Conservation (phyloP, 208 protist species). For the Acanthamoeba polyphaga region DNA sequence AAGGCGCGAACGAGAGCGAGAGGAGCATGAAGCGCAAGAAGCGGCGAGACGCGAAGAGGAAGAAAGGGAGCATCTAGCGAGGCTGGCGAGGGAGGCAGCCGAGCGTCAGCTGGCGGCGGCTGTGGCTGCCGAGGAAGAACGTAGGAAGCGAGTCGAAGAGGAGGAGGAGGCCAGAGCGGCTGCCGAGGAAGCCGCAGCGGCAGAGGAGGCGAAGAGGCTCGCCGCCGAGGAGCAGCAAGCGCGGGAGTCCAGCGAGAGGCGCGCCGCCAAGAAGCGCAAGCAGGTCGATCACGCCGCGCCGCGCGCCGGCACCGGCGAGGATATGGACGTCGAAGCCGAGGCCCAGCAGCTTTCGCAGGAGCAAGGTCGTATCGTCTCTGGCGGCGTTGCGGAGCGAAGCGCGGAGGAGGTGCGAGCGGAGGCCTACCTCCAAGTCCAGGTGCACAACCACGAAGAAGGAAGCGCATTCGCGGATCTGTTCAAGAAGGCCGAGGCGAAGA, state of each 20-base stretch:
- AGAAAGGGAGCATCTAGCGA: neutral
- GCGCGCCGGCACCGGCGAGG: neutral
- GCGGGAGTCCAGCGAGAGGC: conserved; percentile 8
- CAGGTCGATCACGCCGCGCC: neutral
- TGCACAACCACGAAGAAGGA: neutral
- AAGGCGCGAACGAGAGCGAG: neutral
- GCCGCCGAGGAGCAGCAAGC: too few species aligned
- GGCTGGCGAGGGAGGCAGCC: neutral
- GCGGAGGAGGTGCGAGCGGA: neutral
- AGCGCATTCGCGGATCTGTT: neutral
- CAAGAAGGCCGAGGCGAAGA: neutral
- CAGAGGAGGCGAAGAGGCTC: too few species aligned
- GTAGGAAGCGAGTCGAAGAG: too few species aligned
- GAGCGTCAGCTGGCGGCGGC: neutral
- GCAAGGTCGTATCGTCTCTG: neutral
- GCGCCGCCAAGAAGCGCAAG: conserved; percentile 18
- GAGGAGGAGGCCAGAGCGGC: neutral
- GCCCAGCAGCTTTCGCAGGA: neutral
- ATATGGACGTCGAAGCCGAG: neutral
- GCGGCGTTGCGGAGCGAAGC: neutral
- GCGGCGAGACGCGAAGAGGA: neutral
- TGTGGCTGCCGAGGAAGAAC: neutral
- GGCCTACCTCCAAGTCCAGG: neutral
- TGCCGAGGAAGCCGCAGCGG: neutral
- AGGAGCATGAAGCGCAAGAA: neutral